Base-by-base conservation (phyloP, 2,329 filamentous ascomycete genomes). In the Magnaporthiopsis incrustans region DNA sequence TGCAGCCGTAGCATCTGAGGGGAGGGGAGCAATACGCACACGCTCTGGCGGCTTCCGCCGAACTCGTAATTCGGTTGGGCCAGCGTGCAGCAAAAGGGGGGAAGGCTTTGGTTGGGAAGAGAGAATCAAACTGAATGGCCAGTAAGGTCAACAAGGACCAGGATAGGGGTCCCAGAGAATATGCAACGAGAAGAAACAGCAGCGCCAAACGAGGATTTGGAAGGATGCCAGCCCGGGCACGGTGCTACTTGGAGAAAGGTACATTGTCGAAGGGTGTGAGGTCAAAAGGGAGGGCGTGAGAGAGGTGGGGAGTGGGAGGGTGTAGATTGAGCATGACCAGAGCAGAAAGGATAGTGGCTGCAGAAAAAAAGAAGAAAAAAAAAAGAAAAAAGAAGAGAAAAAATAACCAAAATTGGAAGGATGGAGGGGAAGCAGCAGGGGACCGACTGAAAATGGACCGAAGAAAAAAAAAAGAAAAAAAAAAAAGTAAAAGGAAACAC, bases 151-250 rank as follows among this genome's bases (percentile, higher is more conserved):
- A 44, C 38, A 44, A 18, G 67, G 69, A 71, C 72, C 73, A 72
- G 73, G 72, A 71, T 72, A 72, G 71, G 73, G 73, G 71, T 72
- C 67, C 66, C 60, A 67, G 64, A 44, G 69, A 63, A 67, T 67
- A 67, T 66, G 67, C 57, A 60, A 60, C 32, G 35, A 25, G 30
- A 30, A 60, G 30, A 60, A 60, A 35, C 30, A 35, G 25, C 58
- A 33, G 30, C n/a, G 58, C 27, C 58, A 59, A 33, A 59, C 58
- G 30, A 18, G 30, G 58, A 59, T 59, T 33, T 59, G 58, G 12
- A 59, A 59, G 26, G 35, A 59, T 59, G 58, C 58, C 10, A 25
- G 25, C 14, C 33, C 33, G 33, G 33, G 33, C 38, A 44, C 38
- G 38, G 38, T 44, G 38, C 38, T 44, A 18, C 38, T 15, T 44